Conservation (phyloP, 257 asterid genomes). For the Salvia miltiorrhiza region DNA sequence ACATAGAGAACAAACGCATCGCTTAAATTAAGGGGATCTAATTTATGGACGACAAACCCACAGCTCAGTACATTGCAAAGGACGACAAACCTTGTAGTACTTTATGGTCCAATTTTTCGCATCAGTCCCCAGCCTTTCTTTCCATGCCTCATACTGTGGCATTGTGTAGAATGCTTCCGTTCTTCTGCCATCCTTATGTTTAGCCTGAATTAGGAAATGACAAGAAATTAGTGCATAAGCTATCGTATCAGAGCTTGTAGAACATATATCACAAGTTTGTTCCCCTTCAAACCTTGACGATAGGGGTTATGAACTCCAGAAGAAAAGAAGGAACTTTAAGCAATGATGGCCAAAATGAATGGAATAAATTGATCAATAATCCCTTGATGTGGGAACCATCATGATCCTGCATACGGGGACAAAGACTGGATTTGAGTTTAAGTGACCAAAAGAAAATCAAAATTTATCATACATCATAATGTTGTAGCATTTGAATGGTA, state of each 20-base stretch:
- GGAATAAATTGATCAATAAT: slow-evolving; percentile 83
- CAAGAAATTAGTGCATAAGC: not conserved
- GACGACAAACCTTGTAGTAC: slow-evolving; percentile 81
- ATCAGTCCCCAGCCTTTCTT: slow-evolving; percentile 48
- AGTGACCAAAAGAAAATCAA: not conserved
- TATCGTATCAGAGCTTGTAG: not conserved
- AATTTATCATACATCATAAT: not conserved
- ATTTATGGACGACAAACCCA: too few relatives aligned
- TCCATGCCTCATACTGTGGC: slow-evolving; percentile 97
- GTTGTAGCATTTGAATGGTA: not conserved
- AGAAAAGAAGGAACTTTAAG: slow-evolving; percentile 76
- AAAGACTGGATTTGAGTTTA: slow-evolving; percentile 8
- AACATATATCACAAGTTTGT: not conserved
- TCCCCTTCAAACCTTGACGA: slow-evolving; percentile 57
- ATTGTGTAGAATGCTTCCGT: slow-evolving; percentile 67
- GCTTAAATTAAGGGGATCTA: not conserved
- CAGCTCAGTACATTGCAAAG: not conserved
- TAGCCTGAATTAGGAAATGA: slow-evolving; percentile 48
- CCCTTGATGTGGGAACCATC: slow-evolving; percentile 99
- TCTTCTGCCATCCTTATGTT: slow-evolving; percentile 45
- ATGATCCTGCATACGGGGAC: slow-evolving; percentile 68
- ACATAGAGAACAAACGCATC: not conserved
- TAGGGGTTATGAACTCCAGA: slow-evolving; percentile 96
- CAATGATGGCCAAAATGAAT: slow-evolving; percentile 93
- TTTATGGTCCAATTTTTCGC: slow-evolving; percentile 83